A percentile compares a stretch with the other conserved stretches of the same genome.
Evolutionary conservation across 2,329 filamentous ascomycete species (phyloP).

Genomic region (Alternaria viburni): DNA sequence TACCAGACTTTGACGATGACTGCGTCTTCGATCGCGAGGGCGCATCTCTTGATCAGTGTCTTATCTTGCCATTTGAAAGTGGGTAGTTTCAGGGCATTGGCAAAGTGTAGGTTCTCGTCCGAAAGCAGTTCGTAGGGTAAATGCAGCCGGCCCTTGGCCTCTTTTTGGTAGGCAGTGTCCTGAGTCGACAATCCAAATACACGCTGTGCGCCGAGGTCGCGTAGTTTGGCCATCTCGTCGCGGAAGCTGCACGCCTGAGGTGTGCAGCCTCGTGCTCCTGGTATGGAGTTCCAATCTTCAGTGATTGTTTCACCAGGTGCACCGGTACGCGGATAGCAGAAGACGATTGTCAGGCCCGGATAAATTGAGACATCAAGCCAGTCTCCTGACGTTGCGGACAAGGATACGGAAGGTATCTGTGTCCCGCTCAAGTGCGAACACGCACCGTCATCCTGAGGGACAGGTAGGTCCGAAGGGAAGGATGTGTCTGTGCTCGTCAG

Average conservation of each 20-base stretch:
- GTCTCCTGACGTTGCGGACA: constrained; percentile 42
- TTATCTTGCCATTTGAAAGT: constrained; percentile 50
- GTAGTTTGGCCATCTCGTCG: constrained; percentile 32
- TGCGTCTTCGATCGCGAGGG: constrained; percentile 49
- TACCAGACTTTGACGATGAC: constrained; percentile 52
- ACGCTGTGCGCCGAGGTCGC: constrained; percentile 25
- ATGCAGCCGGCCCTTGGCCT: constrained; percentile 47
- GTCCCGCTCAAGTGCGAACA: constrained; percentile 45
- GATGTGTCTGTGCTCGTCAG: constrained; percentile 28
- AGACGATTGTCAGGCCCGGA: constrained; percentile 49
- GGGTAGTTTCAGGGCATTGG: constrained; percentile 44
- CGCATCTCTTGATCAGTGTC: constrained; percentile 48
- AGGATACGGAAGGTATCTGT: constrained; percentile 36
- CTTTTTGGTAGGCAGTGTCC: constrained; percentile 49
- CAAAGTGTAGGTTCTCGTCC: constrained; percentile 48
- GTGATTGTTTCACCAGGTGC: constrained; percentile 50
- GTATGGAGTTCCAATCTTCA: constrained; percentile 51
- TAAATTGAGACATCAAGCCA: constrained; percentile 43
- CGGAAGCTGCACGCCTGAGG: constrained; percentile 55
- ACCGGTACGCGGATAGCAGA: constrained; percentile 52
- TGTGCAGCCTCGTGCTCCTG: constrained; percentile 53
- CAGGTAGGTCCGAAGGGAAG: constrained; percentile 46
- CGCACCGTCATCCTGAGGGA: constrained; percentile 51
- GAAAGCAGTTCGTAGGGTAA: constrained; percentile 52
- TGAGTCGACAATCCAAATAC: constrained; percentile 52